Base-by-base conservation (phyloP, 805 yeast species). In the Tanozyma kutaoensis region DNA sequence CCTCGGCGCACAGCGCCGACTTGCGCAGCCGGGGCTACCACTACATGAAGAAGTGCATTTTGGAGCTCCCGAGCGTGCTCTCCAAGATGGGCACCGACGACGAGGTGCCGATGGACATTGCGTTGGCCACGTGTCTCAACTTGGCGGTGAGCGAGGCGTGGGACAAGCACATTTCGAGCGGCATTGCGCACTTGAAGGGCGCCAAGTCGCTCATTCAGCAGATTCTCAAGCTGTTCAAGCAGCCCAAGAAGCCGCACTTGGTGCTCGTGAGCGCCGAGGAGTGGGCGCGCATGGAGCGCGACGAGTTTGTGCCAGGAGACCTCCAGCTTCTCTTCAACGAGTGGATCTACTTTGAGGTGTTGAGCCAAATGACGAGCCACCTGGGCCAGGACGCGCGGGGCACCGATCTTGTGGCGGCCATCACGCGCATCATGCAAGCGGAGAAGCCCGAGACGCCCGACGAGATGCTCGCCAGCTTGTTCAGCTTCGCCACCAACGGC, bases 311-410 rank as follows among this genome's bases (percentile, higher is more conserved):
- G 20, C 10, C 20, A 18, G 9, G 10, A 8, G 20, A 18, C 22
- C 48, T 72, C 14, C 70, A 60, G 34, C 68, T 68, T 30, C 48
- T 72, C 22, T 69, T 69, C 49, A 72, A 75, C 39, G 62, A 69
- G n/a, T 76, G 79, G 73, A 56, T 73, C 24, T 76, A 76, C 44
- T 64, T 70, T 37, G 81, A 76, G 45, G 80, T 75, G 3, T 47
- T 76, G 31, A 72, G 80, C 1, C 67, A 76, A 31, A 64, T 76
- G 64, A 72, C 81, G 0, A 61, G 74, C 15, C 67, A 63, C 28
- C 48, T 55, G 6, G 58, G 50, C 14, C 53, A 55, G 11, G 71
- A 68, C 31, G 60, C 53, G 29, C 55, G 52, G 27, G 64, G 64
- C 1, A 46, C 57, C 12, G 63, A 58, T 29, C 41, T 56, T 20